phyloP scores from a whole-genome alignment of 352 stramenopile genomes.

The Aphanomyces euteiches region DNA sequence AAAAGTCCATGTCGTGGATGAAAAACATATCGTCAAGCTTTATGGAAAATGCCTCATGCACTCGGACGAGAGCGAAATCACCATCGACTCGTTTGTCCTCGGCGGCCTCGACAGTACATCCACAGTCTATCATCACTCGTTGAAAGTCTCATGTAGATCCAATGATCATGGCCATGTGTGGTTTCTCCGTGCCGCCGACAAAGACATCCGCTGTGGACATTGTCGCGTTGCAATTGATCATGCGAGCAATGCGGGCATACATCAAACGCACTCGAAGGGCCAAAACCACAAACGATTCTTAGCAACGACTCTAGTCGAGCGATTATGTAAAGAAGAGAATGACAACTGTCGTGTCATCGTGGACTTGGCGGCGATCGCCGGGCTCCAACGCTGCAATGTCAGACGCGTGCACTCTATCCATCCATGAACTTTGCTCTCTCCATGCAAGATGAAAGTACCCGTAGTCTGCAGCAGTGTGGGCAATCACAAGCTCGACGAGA shows the following conservation, averaged over 20 bases:
- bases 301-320: background rate
- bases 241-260: constrained; percentile 12
- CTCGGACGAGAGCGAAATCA: constrained; percentile 26
- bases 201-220: constrained; percentile 14
- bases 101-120: constrained; percentile 27
- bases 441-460: constrained; percentile 16
- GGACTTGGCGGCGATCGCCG: constrained; percentile 77
- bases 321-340: constrained; percentile 73
- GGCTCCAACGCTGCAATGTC: constrained; percentile 76
- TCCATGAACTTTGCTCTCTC: too few relatives aligned
- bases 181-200: constrained; percentile 26
- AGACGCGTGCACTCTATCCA: constrained; percentile 54
- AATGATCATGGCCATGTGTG: constrained; percentile 21
- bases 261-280: constrained; percentile 10
- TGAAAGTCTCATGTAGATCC: constrained; percentile 16
- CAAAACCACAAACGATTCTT: background rate
- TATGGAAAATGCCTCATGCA: constrained; percentile 31
- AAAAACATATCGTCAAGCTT: constrained; percentile 29
- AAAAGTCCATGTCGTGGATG: constrained; percentile 3
- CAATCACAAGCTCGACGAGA: constrained; percentile 74
- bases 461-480: constrained; percentile 67
- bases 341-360: constrained; percentile 91
- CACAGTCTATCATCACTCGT: background rate
- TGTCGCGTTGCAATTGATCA: constrained; percentile 28
- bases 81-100: constrained; percentile 30